phyloP scores from a whole-genome alignment of 768 basidiomycete genomes.

The Pleurotus ostreatus region DNA sequence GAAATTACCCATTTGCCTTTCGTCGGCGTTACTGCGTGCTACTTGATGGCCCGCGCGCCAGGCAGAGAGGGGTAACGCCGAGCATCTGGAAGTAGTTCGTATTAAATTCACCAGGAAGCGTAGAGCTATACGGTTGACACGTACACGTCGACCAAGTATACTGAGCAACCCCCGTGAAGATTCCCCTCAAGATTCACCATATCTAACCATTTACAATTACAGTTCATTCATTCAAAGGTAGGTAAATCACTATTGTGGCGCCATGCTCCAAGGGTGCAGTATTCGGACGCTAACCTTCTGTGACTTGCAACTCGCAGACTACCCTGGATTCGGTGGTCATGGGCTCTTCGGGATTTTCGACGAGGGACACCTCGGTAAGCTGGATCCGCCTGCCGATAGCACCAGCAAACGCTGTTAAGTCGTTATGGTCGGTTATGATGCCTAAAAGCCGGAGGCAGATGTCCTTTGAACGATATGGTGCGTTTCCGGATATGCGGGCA shows the following conservation, averaged over 20 bases:
- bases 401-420: not conserved
- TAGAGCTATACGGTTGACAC: constrained; percentile 7
- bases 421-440: not conserved
- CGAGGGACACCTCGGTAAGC: constrained; percentile 35
- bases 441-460: not conserved
- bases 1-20: too few species aligned
- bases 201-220: constrained; percentile 25
- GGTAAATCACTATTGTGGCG: not conserved
- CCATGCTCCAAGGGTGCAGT: constrained; percentile 2
- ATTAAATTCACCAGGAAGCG: not conserved
- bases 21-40: constrained; percentile 12
- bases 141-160: constrained; percentile 46
- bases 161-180: constrained; percentile 37
- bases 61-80: constrained; percentile 33
- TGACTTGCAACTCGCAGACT: constrained; percentile 38
- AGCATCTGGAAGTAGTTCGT: constrained; percentile 29
- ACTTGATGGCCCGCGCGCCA: constrained; percentile 27
- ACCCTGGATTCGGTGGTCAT: constrained; percentile 31
- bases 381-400: not conserved
- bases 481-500: not conserved
- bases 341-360: constrained; percentile 30
- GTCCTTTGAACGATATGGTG: not conserved
- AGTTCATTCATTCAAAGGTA: not conserved
- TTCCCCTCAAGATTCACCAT: constrained; percentile 35
- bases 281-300: constrained; percentile 28